These are phyloP conservation scores for Candida sp. DNA, from an alignment of 1,139 yeast species.

Conservation along the genomic window DNA sequence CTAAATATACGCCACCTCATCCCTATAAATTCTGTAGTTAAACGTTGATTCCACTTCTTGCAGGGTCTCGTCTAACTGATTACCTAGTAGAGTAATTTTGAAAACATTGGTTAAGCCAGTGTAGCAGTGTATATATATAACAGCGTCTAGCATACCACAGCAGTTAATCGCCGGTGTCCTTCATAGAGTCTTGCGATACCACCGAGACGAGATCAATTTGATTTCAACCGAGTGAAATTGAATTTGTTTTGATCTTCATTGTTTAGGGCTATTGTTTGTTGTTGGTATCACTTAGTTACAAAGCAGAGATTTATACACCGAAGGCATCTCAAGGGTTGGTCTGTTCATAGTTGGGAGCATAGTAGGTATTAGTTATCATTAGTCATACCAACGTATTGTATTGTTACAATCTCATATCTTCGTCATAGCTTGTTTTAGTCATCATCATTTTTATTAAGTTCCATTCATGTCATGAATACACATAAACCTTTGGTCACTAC, in stretches of 20 bases:
- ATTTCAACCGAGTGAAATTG: background rate
- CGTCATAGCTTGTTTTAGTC: too few relatives aligned
- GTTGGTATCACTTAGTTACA: background rate
- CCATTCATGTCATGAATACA: constrained; percentile 2
- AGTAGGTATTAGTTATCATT: background rate
- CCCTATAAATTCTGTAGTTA: too few relatives aligned
- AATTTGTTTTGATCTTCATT: background rate
- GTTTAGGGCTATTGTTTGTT: background rate
- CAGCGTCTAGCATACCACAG: background rate
- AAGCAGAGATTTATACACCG: too few relatives aligned
- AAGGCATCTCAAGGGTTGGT: too few relatives aligned
- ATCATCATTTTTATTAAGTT: background rate
- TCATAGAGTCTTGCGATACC: background rate
- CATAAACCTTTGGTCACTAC: background rate
- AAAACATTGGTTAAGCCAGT: background rate
- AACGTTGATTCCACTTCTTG: background rate
- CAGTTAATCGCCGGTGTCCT: background rate
- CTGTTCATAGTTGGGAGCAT: background rate
- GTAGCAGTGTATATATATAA: background rate
- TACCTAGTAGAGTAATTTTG: background rate
- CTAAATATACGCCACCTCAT: too few relatives aligned
- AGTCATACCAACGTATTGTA: background rate
- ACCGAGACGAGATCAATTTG: background rate
- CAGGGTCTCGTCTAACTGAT: background rate
- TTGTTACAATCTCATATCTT: too few relatives aligned